Percentiles rank a stretch among this genome's conserved stretches.
Conservation (phyloP, 345 rosid genomes). For the Streptanthus diversifolius region DNA sequence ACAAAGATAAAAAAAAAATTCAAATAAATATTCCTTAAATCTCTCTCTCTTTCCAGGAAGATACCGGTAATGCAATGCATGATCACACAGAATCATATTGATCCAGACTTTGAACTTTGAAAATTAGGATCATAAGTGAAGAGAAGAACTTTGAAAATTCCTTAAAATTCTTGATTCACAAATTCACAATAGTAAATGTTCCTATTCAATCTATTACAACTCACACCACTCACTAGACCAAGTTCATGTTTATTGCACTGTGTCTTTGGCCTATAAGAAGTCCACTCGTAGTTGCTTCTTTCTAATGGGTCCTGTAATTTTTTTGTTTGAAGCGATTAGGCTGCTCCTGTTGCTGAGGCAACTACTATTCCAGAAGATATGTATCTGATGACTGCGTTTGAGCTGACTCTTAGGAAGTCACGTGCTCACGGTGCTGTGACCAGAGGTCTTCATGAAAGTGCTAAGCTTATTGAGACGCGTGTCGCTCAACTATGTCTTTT, state of each 20-base stretch:
- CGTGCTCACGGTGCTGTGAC: constrained; percentile 25
- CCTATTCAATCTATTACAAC: no score
- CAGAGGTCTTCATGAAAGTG: constrained; percentile 59
- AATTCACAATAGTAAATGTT: no score
- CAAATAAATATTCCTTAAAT: constrained; percentile 31
- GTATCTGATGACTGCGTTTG: constrained; percentile 74
- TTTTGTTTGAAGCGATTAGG: neutral
- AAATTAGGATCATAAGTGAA: no score
- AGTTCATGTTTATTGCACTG: no score
- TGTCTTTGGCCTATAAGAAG: neutral
- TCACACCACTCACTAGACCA: no score
- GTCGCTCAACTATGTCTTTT: constrained; percentile 64
- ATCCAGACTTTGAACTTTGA: no score
- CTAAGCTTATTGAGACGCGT: constrained; percentile 74
- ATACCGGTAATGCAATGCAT: no score
- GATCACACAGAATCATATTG: no score
- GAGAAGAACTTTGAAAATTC: no score
- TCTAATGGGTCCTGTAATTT: neutral
- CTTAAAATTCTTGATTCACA: no score
- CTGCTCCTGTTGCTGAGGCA: constrained; percentile 38
- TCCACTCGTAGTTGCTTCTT: neutral
- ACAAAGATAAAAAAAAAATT: neutral
- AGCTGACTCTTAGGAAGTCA: constrained; percentile 60
- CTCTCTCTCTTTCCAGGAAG: neutral
- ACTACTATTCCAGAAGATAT: constrained; percentile 52